Evolutionary conservation across 306 rosid species (phyloP).

Genomic region (Oemleria cerasiformis): DNA sequence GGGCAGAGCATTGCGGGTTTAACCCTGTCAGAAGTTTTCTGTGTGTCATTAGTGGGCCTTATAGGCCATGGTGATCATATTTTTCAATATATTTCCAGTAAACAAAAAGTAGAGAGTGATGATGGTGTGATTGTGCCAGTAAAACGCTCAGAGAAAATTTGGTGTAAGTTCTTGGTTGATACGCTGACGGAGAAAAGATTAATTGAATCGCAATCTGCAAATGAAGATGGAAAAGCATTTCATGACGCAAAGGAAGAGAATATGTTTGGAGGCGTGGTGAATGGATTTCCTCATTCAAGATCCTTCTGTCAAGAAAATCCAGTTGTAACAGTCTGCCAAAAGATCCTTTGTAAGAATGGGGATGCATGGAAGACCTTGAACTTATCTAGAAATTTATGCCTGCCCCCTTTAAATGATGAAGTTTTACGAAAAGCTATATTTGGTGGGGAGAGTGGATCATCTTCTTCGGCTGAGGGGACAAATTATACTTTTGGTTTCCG

Average conservation of each 20-base stretch:
- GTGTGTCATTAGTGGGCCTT: constrained; percentile 78
- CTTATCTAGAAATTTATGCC: constrained; percentile 55
- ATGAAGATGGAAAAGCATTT: constrained; percentile 25
- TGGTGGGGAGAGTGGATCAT: constrained; percentile 40
- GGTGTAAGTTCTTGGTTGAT: constrained; percentile 73
- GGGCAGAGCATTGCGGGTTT: constrained; percentile 58
- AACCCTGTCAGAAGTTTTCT: constrained; percentile 78
- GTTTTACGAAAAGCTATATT: constrained; percentile 63
- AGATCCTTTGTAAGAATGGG: constrained; percentile 44
- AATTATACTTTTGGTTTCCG: constrained; percentile 76
- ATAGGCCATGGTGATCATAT: constrained; percentile 83
- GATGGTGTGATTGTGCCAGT: constrained; percentile 33
- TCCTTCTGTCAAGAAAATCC: constrained; percentile 70
- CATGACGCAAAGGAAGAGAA: constrained; percentile 28
- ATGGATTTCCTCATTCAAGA: constrained; percentile 42
- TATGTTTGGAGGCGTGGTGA: constrained; percentile 29
- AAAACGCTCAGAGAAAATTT: constrained; percentile 52
- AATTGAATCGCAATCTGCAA: constrained; percentile 36
- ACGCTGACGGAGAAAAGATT: constrained; percentile 48
- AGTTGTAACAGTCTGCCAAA: constrained; percentile 60
- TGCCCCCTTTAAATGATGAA: constrained; percentile 84
- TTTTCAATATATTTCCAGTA: constrained; percentile 48
- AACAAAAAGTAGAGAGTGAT: constrained; percentile 33
- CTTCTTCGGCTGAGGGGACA: constrained; percentile 60
- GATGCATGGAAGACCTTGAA: constrained; percentile 61